Evolutionary conservation across 2,329 filamentous ascomycete genomes (phyloP), one percentile per base, ranked within the genome.

Genomic region (Diaporthe sp.): DNA sequence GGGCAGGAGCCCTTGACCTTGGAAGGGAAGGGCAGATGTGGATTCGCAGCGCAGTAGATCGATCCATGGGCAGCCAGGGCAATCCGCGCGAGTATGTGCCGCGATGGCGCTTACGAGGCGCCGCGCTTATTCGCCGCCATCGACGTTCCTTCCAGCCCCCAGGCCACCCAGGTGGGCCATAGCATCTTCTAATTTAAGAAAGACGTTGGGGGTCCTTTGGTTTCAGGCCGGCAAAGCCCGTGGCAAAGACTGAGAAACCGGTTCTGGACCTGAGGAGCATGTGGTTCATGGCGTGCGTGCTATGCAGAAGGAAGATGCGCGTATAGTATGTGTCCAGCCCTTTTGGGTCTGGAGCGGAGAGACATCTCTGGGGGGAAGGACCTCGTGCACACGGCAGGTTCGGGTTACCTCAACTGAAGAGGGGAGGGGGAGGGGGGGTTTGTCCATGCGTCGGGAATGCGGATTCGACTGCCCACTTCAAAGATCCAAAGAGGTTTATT

Each of bases 121-220:
- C 34, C 70, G 57, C 61, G 59, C 58, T 73, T 73, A 73, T 65
- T 73, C 58, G 71, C 58, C 71, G 71, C 71, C 58, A 65, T 65
- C 58, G 58, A 73, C 5, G 8, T 55, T 73, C 70, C 70, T 73
- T 65, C 70, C 49, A 62, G 70, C 70, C 70, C 70, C 70, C 46
- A 58, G 58, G 46, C n/a, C 42, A 55, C 58, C 58, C 46, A 31
- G 12, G 17, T 62, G 58, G 44, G 58, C 59, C 70, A 62, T 65
- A 7, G 34, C 46, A 31, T 62, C 58, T n/a, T 55, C 61, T 62
- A 65, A 73, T 37, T 65, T 65, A 73, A 65, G 61, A 73, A 42
- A 34, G n/a, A 31, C n/a, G 71, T 65, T 65, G 71, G 58, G 71
- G 71, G 58, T 57, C 58, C 17, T 25, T 28, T 25, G 2, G 58